Evolutionary conservation across 805 yeast species (phyloP).

Genomic region (Ogataea methylovora): DNA sequence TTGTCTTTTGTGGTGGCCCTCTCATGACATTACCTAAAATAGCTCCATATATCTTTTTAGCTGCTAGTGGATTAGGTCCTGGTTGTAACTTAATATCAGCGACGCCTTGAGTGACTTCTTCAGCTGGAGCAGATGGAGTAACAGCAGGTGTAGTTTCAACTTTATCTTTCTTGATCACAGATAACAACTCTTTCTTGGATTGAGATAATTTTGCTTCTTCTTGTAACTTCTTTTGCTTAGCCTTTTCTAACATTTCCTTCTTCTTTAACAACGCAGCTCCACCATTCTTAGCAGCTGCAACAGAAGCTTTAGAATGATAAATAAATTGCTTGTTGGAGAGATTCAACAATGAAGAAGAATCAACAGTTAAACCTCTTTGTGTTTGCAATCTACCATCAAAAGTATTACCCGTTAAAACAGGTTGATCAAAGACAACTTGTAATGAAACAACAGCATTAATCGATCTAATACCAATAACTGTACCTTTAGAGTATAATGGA

Average conservation of each 20-base stretch:
- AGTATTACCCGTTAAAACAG: constrained; percentile 74
- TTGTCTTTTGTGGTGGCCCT: not conserved
- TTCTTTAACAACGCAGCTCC: constrained; percentile 6
- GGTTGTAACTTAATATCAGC: constrained; percentile 1
- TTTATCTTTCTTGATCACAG: constrained; percentile 32
- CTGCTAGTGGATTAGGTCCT: too few species aligned
- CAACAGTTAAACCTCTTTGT: constrained; percentile 79
- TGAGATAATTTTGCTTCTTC: too few species aligned
- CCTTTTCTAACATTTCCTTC: constrained; percentile 6
- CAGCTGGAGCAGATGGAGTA: not conserved
- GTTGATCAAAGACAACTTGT: constrained; percentile 77
- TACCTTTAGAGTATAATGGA: constrained; percentile 81
- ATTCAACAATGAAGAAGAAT: constrained; percentile 75
- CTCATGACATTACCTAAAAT: constrained; percentile 17
- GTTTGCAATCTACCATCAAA: constrained; percentile 71
- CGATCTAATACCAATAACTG: constrained; percentile 61
- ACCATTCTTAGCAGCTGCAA: constrained; percentile 23
- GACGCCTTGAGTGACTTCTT: not conserved
- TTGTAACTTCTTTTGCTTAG: constrained; percentile 19
- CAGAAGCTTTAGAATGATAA: constrained; percentile 64
- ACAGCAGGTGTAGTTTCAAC: constrained; percentile 1
- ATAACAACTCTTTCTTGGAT: constrained; percentile 36
- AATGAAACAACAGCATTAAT: constrained; percentile 58
- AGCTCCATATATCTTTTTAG: constrained; percentile 21
- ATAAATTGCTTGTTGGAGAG: constrained; percentile 67